Percentiles rank a stretch among this genome's conserved stretches.
These are phyloP conservation scores for Coemansia guatemalensis DNA, from an alignment of 192 early-diverging fungal species.

Conservation along the genomic window DNA sequence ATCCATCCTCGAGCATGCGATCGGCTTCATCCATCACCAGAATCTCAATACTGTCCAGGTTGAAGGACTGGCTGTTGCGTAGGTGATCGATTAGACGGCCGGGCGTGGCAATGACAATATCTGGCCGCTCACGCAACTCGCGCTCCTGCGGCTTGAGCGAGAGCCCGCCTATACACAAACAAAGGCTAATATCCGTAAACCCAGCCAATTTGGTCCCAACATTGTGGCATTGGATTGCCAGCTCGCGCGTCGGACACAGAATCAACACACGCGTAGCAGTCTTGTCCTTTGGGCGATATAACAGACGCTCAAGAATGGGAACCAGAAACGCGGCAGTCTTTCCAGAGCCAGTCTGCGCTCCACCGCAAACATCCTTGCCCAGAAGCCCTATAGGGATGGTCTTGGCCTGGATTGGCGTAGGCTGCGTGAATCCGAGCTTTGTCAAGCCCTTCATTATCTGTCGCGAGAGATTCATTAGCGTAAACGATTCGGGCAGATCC, in stretches of 20 bases:
- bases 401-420: slow-evolving; percentile 90
- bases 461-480: slow-evolving; percentile 88
- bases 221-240: slow-evolving; percentile 95
- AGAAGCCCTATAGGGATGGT: slow-evolving; percentile 93
- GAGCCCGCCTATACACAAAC: slow-evolving; percentile 91
- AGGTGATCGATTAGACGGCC: slow-evolving; percentile 98
- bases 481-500: slow-evolving; percentile 76
- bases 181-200: slow-evolving; percentile 85
- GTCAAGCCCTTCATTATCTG: slow-evolving; percentile 92
- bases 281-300: slow-evolving; percentile 80
- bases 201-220: slow-evolving; percentile 82
- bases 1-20: slow-evolving; percentile 97
- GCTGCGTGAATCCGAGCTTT: slow-evolving; percentile 85
- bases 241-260: slow-evolving; percentile 95
- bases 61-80: slow-evolving; percentile 87
- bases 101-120: slow-evolving; percentile 96
- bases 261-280: slow-evolving; percentile 85
- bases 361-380: slow-evolving; percentile 97
- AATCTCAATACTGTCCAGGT: slow-evolving; percentile 88
- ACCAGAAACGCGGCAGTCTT: slow-evolving; percentile 98
- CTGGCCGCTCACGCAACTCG: slow-evolving; percentile 82
- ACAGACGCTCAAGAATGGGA: slow-evolving; percentile 91
- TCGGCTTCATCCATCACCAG: slow-evolving; percentile 99
- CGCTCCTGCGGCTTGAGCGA: slow-evolving; percentile 81
- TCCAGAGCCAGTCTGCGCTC: slow-evolving; percentile 97